Evolutionary conservation across 345 rosid genomes (phyloP), one percentile per base, ranked within the genome.

Genomic region (Arabidopsis arenosa): DNA sequence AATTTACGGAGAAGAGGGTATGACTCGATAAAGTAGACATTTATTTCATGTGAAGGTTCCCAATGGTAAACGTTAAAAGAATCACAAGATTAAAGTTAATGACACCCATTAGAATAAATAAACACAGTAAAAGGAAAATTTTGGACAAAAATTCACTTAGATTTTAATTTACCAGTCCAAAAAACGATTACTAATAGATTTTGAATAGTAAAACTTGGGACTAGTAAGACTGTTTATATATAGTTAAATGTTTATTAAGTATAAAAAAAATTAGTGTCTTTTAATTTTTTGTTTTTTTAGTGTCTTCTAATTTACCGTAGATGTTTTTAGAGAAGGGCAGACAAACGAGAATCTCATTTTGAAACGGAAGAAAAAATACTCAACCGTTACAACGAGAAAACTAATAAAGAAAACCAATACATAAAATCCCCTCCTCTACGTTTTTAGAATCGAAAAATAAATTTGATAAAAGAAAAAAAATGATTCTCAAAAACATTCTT

Each of bases 11-110:
- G 26, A 49, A 17, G 21, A 49, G 17, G 51, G 21, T n/a, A 45
- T 45, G 51, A 45, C 51, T 6, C 21, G n/a, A 2, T n/a, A 10
- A 10, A 12, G 17, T 10, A 47, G 39, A 45, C 28, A 45, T 6
- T 48, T 48, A 66, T 57, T 49, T 43, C 65, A 44, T 44, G n/a
- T 57, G 26, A 57, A 58, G 48, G 48, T 71, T 70, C 67, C 58
- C 58, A 71, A 71, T 48, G 57, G 36, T 45, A 18, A 41, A 26
- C 49, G 39, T 68, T 54, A 3, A 56, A 33, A 58, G 33, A 36
- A 58, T 33, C 47, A 58, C 21, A 58, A 58, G 66, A 70, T 58
- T 45, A 33, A 58, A 49, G 54, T 49, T 15, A 48, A 48, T 44
- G 74, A 44, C 56, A 51, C 28, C 48, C 53, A 17, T 5, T 56